Percentiles rank a stretch among this genome's conserved stretches.
phyloP scores from a whole-genome alignment of 768 basidiomycete genomes.

The Clitopilus hobsonii region DNA sequence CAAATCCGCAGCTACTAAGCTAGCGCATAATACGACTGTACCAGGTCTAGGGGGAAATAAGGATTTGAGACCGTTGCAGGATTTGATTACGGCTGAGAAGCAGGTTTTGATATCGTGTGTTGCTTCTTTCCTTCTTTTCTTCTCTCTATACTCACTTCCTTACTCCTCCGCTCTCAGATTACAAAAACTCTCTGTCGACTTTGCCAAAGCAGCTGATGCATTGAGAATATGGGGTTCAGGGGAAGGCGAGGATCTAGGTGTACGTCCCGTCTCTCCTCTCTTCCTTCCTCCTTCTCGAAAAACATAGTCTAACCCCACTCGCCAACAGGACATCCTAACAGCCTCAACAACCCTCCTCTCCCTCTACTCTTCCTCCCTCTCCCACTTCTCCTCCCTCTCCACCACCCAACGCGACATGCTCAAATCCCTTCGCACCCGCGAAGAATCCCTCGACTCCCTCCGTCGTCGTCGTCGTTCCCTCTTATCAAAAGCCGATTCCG shows the following conservation, averaged over 20 bases:
- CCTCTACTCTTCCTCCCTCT: slow-evolving; percentile 63
- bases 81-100: slow-evolving; percentile 89
- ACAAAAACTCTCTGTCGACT: slow-evolving; percentile 62
- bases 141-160: no score
- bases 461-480: slow-evolving; percentile 66
- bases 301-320: background rate
- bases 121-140: slow-evolving; percentile 7
- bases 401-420: slow-evolving; percentile 66
- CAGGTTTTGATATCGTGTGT: slow-evolving; percentile 69
- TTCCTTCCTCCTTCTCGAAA: slow-evolving; percentile 1
- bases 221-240: slow-evolving; percentile 69
- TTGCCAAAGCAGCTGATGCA: slow-evolving; percentile 67
- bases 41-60: slow-evolving; percentile 67
- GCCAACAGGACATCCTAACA: slow-evolving; percentile 62
- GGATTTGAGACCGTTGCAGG: slow-evolving; percentile 79
- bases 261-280: slow-evolving; percentile 28
- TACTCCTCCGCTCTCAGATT: no score
- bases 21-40: slow-evolving; percentile 86
- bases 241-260: slow-evolving; percentile 81
- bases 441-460: slow-evolving; percentile 78
- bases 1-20: slow-evolving; percentile 70
- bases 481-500: slow-evolving; percentile 68
- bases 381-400: slow-evolving; percentile 68
- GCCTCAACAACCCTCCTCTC: slow-evolving; percentile 64
- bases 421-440: slow-evolving; percentile 79